These are phyloP conservation scores for Nakataea oryzae DNA, from an alignment of 2,329 filamentous ascomycete genomes.

Conservation along the genomic window DNA sequence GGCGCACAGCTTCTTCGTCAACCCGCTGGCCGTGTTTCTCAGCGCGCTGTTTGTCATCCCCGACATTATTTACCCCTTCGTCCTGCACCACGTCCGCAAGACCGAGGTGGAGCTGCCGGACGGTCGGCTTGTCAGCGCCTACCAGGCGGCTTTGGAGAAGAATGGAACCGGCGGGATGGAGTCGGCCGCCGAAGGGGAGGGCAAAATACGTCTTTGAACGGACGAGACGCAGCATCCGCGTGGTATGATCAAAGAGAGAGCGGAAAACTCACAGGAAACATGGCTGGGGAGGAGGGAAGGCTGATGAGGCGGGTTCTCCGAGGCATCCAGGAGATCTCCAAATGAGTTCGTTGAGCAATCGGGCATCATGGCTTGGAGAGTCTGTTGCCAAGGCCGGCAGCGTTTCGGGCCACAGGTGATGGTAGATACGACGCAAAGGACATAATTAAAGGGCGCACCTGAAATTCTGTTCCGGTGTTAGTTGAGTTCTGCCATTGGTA, in stretches of 20 bases:
- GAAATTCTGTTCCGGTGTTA: too few species aligned
- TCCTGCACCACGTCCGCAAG: conserved; percentile 24
- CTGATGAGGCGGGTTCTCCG: too few species aligned
- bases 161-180: background rate
- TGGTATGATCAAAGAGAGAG: background rate
- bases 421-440: too few species aligned
- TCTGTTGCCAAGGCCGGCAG: too few species aligned
- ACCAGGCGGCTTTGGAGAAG: conserved; percentile 1
- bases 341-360: too few species aligned
- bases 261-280: background rate
- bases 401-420: too few species aligned
- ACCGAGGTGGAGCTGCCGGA: conserved; percentile 26
- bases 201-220: background rate
- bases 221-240: background rate
- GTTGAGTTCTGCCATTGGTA: too few species aligned
- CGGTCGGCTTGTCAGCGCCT: conserved; percentile 14
- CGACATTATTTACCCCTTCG: conserved; percentile 33
- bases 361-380: too few species aligned
- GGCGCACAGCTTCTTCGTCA: conserved; percentile 33
- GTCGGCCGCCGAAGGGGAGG: background rate
- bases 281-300: too few species aligned
- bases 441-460: too few species aligned
- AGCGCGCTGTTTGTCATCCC: conserved; percentile 26
- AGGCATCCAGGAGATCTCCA: too few species aligned
- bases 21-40: conserved; percentile 30